These are phyloP conservation scores for Claviceps africana DNA, from an alignment of 2,329 filamentous ascomycete genomes.

Conservation along the genomic window DNA sequence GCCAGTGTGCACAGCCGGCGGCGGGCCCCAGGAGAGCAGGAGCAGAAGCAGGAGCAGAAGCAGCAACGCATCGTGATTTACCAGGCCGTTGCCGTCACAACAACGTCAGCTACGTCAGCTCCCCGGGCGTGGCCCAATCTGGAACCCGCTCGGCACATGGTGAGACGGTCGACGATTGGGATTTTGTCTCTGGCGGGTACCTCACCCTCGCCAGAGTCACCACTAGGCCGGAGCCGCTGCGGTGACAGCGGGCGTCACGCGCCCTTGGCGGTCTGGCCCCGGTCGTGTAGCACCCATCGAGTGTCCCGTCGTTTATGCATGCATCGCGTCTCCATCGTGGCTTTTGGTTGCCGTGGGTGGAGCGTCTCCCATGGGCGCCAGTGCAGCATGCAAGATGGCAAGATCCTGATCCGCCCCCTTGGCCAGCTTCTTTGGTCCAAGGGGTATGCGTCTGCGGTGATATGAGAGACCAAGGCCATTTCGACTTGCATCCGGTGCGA, in stretches of 20 bases:
- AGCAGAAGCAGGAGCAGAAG: not conserved
- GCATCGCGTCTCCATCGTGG: not conserved
- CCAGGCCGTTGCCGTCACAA: not conserved
- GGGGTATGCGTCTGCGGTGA: too few species aligned
- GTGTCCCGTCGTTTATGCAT: not conserved
- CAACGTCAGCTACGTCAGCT: constrained; percentile 4
- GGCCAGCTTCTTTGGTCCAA: too few species aligned
- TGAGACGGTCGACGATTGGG: not conserved
- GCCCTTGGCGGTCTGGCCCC: too few species aligned
- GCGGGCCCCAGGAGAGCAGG: too few species aligned
- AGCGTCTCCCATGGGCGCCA: not conserved
- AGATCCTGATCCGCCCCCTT: too few species aligned
- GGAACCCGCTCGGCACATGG: constrained; percentile 2
- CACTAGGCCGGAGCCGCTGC: not conserved
- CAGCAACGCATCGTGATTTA: not conserved
- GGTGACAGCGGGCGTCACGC: not conserved
- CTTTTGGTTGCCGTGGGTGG: not conserved
- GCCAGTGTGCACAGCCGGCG: not conserved
- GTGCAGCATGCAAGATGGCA: not conserved
- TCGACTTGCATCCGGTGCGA: too few species aligned
- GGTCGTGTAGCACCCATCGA: too few species aligned
- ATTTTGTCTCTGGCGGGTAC: not conserved
- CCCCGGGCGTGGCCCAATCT: not conserved
- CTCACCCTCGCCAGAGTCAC: not conserved
- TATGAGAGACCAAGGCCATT: too few species aligned